Base-by-base conservation (phyloP, 768 basidiomycete genomes). In the Daedalea quercina region DNA sequence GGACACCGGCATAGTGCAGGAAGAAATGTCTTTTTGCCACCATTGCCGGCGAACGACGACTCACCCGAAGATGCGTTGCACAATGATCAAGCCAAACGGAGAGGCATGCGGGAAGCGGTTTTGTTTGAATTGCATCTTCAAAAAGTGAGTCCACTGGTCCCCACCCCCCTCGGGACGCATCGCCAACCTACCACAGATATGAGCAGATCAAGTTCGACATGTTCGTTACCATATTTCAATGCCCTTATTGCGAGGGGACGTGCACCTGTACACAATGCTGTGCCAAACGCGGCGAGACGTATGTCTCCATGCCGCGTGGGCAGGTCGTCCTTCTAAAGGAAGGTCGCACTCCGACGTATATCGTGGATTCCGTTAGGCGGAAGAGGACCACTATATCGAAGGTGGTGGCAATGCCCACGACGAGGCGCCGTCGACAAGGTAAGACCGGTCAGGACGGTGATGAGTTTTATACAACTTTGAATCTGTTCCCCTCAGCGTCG, bases 231-330 rank as follows among this genome's bases (percentile, higher is more conserved):
- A 25, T 40, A 4, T 75, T 73, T 48, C 51, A 58, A 22, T 83
- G 81, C 57, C 81, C 81, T 0, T 57, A 23, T 13, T 82, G 80
- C 58, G 58, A 61, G 2, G 58, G 66, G 11, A 72, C 55, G 11
- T 83, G 81, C 63, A 78, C 75, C 43, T 82, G 81, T 60, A 74
- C 76, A 11, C 0, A 4, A 0, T 81, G 80, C 57, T 67, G 73
- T 13, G 55, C 62, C 24, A 70, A 56, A 53, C 71, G 80, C 4
- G 78, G 79, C 4, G 80, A 78, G 47, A 56, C 61, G 11, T 80
- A 78, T 53, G 52, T 78, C 9, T 64, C 70, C 8, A 64, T 64
- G 8, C 34, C 34, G 33, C 40, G 48, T 45, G 33, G 43, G 43
- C 51, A 49, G 37, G 41, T 53, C 31, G 42, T 44, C 22, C 47